Percentiles rank a stretch among this genome's conserved stretches.
Evolutionary conservation across 805 yeast species (phyloP).

Genomic region (Candida palmyrensis): DNA sequence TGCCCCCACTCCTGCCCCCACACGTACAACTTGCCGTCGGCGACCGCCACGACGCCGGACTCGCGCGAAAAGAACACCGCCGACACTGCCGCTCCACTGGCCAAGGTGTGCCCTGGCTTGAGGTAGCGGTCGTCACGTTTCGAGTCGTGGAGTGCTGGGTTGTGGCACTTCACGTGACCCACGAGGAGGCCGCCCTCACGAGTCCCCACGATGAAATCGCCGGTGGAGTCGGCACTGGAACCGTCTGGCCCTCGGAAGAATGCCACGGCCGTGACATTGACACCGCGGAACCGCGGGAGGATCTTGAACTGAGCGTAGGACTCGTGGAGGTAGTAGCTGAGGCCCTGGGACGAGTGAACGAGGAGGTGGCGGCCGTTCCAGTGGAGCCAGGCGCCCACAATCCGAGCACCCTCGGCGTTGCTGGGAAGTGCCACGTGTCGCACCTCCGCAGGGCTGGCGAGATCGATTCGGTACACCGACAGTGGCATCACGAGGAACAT

Average conservation of each 20-base stretch:
- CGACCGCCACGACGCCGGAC: background rate
- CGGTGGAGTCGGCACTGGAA: conserved; percentile 13
- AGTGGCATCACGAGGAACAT: conserved; percentile 26
- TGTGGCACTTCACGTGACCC: conserved; percentile 24
- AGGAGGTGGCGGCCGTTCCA: conserved; percentile 33
- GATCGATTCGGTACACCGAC: conserved; percentile 25
- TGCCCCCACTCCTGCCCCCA: too few relatives aligned
- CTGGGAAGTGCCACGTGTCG: conserved; percentile 17
- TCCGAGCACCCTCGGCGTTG: conserved; percentile 3
- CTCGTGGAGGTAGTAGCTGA: conserved; percentile 27
- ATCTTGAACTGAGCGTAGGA: conserved; percentile 27
- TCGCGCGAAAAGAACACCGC: background rate
- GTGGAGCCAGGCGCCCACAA: conserved; percentile 32
- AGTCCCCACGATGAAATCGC: conserved; percentile 26
- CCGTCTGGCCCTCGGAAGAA: conserved; percentile 12
- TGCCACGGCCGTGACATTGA: conserved; percentile 20
- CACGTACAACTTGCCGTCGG: background rate
- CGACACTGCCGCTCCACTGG: background rate
- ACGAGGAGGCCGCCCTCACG: conserved; percentile 24
- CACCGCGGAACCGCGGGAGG: conserved; percentile 26
- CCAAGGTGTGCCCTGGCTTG: conserved; percentile 9
- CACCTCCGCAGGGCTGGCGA: conserved; percentile 31
- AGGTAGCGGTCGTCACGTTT: conserved; percentile 34
- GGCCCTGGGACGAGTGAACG: conserved; percentile 18
- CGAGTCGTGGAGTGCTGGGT: conserved; percentile 17